Evolutionary conservation across 805 yeast species (phyloP).

Genomic region (Kazachstania martiniae): DNA sequence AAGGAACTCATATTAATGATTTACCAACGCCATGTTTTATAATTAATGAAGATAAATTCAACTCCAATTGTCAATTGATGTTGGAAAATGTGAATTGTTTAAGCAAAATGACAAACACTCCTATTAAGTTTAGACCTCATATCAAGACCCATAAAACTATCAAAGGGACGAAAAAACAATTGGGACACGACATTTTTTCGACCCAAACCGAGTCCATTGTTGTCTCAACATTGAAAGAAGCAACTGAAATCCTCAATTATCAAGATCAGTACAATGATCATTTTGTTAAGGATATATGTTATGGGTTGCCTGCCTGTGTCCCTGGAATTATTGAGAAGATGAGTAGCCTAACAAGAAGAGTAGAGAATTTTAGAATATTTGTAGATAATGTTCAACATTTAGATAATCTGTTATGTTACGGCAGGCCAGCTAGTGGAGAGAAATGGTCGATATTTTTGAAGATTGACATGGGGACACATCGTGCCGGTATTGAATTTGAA

Average conservation of each 20-base stretch:
- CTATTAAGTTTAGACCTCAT: slow-evolving; percentile 49
- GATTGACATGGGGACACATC: slow-evolving; percentile 56
- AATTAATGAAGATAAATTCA: slow-evolving; percentile 30
- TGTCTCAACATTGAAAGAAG: slow-evolving; percentile 62
- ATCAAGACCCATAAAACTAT: slow-evolving; percentile 65
- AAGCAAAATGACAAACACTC: slow-evolving; percentile 14
- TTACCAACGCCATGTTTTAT: slow-evolving; percentile 40
- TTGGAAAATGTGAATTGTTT: slow-evolving; percentile 33
- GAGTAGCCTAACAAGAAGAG: slow-evolving; percentile 31
- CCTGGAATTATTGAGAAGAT: slow-evolving; percentile 40
- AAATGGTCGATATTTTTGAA: slow-evolving; percentile 59
- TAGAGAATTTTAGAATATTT: slow-evolving; percentile 43
- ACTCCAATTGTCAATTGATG: slow-evolving; percentile 40
- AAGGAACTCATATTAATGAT: slow-evolving; percentile 29
- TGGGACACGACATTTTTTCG: slow-evolving; percentile 34
- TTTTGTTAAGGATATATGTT: slow-evolving; percentile 38
- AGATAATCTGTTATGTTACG: slow-evolving; percentile 33
- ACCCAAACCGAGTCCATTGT: slow-evolving; percentile 40
- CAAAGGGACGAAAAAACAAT: slow-evolving; percentile 46
- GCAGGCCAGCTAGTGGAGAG: slow-evolving; percentile 10
- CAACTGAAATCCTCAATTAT: slow-evolving; percentile 36
- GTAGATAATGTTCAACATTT: slow-evolving; percentile 52
- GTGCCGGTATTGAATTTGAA: too few relatives aligned
- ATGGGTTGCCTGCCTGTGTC: slow-evolving; percentile 48
- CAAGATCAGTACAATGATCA: slow-evolving; percentile 18